Conservation (phyloP, 2,329 filamentous ascomycete species). For the Stemphylium lycopersici region DNA sequence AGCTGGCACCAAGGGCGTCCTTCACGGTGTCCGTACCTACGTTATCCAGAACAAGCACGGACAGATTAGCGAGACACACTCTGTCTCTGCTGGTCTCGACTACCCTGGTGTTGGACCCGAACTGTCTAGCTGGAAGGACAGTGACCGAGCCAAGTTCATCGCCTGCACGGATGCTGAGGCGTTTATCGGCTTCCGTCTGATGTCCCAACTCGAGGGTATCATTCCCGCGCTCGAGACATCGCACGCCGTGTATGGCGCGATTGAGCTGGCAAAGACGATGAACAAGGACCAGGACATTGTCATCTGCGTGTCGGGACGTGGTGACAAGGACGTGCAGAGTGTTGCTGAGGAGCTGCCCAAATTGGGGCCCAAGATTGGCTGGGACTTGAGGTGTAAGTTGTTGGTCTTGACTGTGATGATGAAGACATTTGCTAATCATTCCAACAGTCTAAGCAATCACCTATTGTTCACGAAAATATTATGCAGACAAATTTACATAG, state of each 20-base stretch:
- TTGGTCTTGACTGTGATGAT: neutral
- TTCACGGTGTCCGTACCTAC: conserved; percentile 96
- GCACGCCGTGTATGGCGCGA: conserved; percentile 87
- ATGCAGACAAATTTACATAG: conserved; percentile 1
- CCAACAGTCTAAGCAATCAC: conserved; percentile 30
- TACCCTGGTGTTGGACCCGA: conserved; percentile 97
- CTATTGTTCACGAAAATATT: neutral
- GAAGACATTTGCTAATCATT: conserved; percentile 23
- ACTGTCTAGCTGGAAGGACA: conserved; percentile 91
- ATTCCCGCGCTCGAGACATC: conserved; percentile 94
- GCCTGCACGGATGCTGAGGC: conserved; percentile 91
- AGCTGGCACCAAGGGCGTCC: conserved; percentile 85
- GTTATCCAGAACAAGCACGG: conserved; percentile 91
- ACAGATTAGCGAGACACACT: conserved; percentile 94
- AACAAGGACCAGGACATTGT: conserved; percentile 86
- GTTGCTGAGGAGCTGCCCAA: conserved; percentile 92
- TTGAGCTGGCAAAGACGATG: conserved; percentile 93
- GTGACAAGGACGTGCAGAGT: conserved; percentile 98
- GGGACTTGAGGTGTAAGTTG: conserved; percentile 64
- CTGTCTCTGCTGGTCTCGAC: conserved; percentile 92
- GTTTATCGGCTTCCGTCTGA: conserved; percentile 81
- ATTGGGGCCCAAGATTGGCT: conserved; percentile 84
- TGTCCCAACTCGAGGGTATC: conserved; percentile 91
- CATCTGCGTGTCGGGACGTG: conserved; percentile 89
- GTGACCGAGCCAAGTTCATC: conserved; percentile 81